phyloP scores from a whole-genome alignment of 2,329 filamentous ascomycete genomes.

The Stenocarpella maydis region DNA sequence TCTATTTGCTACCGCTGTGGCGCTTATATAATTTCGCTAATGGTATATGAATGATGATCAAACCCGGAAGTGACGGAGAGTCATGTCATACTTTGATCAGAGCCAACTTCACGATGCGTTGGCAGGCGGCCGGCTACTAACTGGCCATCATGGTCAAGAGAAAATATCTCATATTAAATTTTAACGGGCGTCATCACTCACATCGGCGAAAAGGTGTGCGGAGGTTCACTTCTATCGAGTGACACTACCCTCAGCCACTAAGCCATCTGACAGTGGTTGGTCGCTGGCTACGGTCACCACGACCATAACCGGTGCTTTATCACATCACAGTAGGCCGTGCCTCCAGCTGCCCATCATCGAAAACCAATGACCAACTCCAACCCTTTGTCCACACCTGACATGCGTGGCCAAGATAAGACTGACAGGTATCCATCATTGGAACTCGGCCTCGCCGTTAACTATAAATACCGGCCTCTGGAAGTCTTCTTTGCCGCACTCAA shows the following conservation, averaged over 20 bases:
- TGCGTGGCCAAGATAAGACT: not conserved
- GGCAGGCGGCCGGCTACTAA: accelerated
- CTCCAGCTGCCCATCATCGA: not conserved
- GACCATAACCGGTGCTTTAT: not conserved
- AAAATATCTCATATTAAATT: not conserved
- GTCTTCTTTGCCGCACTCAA: not conserved
- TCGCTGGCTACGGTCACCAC: no score
- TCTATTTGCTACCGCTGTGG: no score
- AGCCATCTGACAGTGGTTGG: not conserved
- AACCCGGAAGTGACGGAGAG: not conserved
- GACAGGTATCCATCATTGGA: no score
- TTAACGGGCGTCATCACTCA: accelerated
- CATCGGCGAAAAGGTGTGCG: not conserved
- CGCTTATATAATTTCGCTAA: not conserved
- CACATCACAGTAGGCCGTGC: not conserved
- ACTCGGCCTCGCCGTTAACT: not conserved
- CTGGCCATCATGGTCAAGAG: not conserved
- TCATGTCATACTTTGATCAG: not conserved
- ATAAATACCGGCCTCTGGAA: not conserved
- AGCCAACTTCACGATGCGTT: not conserved
- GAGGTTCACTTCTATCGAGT: not conserved
- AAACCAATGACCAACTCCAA: not conserved
- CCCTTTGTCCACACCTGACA: not conserved
- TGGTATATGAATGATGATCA: not conserved
- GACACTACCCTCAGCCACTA: not conserved